phyloP scores from a whole-genome alignment of 116 monocot species.

The Dioscorea cayenensis region DNA sequence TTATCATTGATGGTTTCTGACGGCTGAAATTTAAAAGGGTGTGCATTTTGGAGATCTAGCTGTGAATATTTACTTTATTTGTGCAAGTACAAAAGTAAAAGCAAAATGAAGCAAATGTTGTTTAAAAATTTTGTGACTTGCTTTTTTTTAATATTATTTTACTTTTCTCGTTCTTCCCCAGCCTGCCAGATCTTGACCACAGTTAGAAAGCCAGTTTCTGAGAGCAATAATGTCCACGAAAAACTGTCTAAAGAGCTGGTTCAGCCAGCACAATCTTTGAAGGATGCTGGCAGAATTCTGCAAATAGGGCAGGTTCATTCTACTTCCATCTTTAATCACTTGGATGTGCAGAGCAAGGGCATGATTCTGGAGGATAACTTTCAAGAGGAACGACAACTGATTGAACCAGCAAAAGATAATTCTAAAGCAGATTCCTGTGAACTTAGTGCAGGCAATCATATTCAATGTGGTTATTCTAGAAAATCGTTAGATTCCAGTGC shows the following conservation, averaged over 20 bases:
- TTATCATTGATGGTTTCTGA: too few relatives aligned
- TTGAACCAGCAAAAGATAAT: neutral
- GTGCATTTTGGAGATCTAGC: too few relatives aligned
- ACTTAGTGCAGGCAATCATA: neutral
- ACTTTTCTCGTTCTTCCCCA: slow-evolving; percentile 7
- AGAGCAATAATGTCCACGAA: neutral
- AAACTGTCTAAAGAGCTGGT: slow-evolving; percentile 4
- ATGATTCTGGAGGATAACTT: neutral
- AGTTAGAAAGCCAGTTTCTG: slow-evolving; percentile 18
- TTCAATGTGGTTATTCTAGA: neutral
- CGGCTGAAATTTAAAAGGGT: too few relatives aligned
- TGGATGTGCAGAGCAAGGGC: neutral
- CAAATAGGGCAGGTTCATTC: neutral
- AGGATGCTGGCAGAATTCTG: slow-evolving; percentile 3
- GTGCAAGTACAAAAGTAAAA: too few relatives aligned
- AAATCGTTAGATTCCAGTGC: neutral
- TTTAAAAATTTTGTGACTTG: neutral
- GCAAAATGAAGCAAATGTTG: neutral
- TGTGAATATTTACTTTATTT: too few relatives aligned
- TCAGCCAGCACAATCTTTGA: slow-evolving; percentile 11
- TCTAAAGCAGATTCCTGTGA: neutral
- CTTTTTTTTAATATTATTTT: neutral
- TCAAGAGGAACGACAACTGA: neutral
- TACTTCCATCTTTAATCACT: too few relatives aligned
- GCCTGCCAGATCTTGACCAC: slow-evolving; percentile 31